Evolutionary conservation across 805 yeast species (phyloP), one percentile per base, ranked within the genome.

Genomic region (Torulaspora maleeae): DNA sequence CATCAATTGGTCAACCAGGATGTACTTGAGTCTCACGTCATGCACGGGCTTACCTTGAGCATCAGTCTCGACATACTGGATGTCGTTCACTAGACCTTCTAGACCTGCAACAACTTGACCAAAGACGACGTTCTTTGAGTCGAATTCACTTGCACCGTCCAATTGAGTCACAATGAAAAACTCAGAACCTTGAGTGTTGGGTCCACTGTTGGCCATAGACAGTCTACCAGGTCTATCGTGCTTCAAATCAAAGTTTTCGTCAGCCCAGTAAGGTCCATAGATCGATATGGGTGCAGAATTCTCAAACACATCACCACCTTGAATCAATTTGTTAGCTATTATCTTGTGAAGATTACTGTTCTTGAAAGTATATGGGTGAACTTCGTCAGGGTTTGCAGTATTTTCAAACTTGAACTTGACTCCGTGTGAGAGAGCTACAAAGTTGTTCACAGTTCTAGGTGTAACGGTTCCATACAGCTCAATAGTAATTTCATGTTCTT

Each of bases 281-380:
- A 87, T 82, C 22, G 95, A 84, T 55, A 74, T 73, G 11, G 96
- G 95, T 20, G 95, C 95, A 44, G 78, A 73, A 12, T 91, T 90
- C 20, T 74, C 75, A 53, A 84, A 81, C 61, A 83, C 81, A 66
- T 87, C 91, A 51, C 96, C 96, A 47, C 95, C 95, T 69, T 86
- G 95, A 55, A 89, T 76, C 83, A 86, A 80, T 63, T 85, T 86
- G 45, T 75, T 74, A 36, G 78, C 73, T 51, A 85, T 82, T 41
- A 88, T 79, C 49, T 90, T 76, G 68, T 85, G 93, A 76, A 88
- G 84, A 15, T 72, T 66, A 4, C 87, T 76, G 50, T 74, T 75
- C 55, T 73, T 70, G 71, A 83, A 86, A 3, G 77, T 70, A 13
- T 62, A 44, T 5, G 51, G 58, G 25, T 54, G 43, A 3, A 55